Base-by-base conservation (phyloP, 352 stramenopile genomes). In the Phytophthora brassicae region DNA sequence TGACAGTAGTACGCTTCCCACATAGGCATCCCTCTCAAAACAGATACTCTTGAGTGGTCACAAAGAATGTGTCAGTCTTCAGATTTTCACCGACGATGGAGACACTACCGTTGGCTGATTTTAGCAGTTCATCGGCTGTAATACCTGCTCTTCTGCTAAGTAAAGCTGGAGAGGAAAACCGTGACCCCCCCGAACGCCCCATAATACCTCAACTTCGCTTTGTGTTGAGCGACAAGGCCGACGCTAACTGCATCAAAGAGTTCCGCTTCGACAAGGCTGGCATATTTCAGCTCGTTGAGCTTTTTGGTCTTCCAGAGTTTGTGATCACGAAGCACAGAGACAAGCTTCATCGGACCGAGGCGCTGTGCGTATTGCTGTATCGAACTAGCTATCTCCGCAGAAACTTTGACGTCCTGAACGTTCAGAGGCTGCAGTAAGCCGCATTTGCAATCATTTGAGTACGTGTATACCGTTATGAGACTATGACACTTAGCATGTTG, bases 231-330 rank as follows among this genome's bases (percentile, higher is more conserved):
- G n/a, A n/a, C n/a, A n/a, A n/a, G n/a, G n/a, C n/a, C n/a, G n/a
- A n/a, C n/a, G n/a, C n/a, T n/a, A n/a, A n/a, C n/a, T n/a, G n/a
- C n/a, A n/a, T n/a, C n/a, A n/a, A 50, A 17, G 44, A 49, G n/a
- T 62, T 62, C 24, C 14, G 43, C 11, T 62, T 62, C 26, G 35
- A 62, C 36, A 55, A 55, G n/a, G 35, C 35, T 33, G 55, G 22
- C 20, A 55, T 62, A 33, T 12, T 33, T 6, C 55, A 62, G 55
- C 44, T 62, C 16, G 55, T 38, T 16, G 55, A 55, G 23, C 44
- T 56, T 7, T 48, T 62, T 13, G 24, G 33, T 24, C 55, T 56
- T 29, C 44, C 43, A 2, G 54, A 62, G 44, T 50, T 29, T 49
- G 44, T 62, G 2, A 49, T 56, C 23, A 55, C 55, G 1, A 33